Conservation (phyloP, 2,329 filamentous ascomycete genomes). For the Penicillium sp. region DNA sequence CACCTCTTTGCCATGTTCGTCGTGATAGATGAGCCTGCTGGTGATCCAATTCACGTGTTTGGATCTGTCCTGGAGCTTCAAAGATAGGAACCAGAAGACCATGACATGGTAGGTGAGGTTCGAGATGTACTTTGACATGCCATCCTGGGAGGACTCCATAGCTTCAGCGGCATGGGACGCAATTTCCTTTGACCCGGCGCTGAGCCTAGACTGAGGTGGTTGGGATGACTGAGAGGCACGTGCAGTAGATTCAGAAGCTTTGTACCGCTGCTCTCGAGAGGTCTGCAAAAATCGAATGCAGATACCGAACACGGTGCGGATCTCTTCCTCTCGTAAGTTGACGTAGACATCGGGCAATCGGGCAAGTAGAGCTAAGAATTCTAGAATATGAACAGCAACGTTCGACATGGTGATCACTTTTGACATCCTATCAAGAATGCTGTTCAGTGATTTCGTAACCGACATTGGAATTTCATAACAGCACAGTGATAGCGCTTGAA, state of each 20-base stretch:
- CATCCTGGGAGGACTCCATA: conserved; percentile 57
- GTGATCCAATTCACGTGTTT: conserved; percentile 88
- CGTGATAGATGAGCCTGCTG: conserved; percentile 74
- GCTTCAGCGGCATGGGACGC: conserved; percentile 29
- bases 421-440: conserved; percentile 88
- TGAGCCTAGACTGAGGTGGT: conserved; percentile 33
- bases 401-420: conserved; percentile 92
- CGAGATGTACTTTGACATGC: conserved; percentile 90
- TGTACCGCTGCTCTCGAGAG: conserved; percentile 62
- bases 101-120: conserved; percentile 93
- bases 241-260: conserved; percentile 31
- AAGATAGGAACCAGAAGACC: conserved; percentile 91
- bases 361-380: conserved; percentile 88
- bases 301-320: conserved; percentile 90
- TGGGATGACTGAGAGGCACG: conserved; percentile 32
- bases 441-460: conserved; percentile 79
- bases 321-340: conserved; percentile 88
- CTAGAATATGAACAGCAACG: conserved; percentile 89
- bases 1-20: conserved; percentile 69
- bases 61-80: conserved; percentile 79
- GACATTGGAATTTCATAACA: conserved; percentile 90
- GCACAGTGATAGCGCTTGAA: conserved; percentile 90
- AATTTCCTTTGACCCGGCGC: conserved; percentile 47
- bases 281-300: conserved; percentile 92
- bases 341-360: conserved; percentile 80